These are phyloP conservation scores for thale cress (Arabidopsis thaliana) DNA, from an alignment of 345 rosid species.

Conservation along the genomic window TAIR10.1 NC_003075.7:981001-981500, in stretches of 20 bases:
- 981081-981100: slow-evolving; percentile 23
- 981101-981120: slow-evolving; percentile 27
- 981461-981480: slow-evolving; percentile 23
- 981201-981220: neutral
- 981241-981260: neutral
- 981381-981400: slow-evolving; percentile 17
- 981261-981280: neutral
- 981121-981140: slow-evolving; percentile 27
- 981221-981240: no score
- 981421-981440: slow-evolving; percentile 1
- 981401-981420: slow-evolving; percentile 6
- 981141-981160: slow-evolving; percentile 28
- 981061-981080: slow-evolving; percentile 23
- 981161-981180: slow-evolving; percentile 17
- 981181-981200: slow-evolving; percentile 1
- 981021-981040: slow-evolving; percentile 38
- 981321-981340: slow-evolving; percentile 24
- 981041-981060: slow-evolving; percentile 20
- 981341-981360: slow-evolving; percentile 20
- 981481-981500: slow-evolving; percentile 16
- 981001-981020: slow-evolving; percentile 29
- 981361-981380: slow-evolving; percentile 19
- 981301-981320: slow-evolving; percentile 30
- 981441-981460: slow-evolving; percentile 3
- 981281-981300: slow-evolving; percentile 30